Evolutionary conservation across 208 protist genomes (phyloP).

Genomic region (Angomonas ambiguus): DNA sequence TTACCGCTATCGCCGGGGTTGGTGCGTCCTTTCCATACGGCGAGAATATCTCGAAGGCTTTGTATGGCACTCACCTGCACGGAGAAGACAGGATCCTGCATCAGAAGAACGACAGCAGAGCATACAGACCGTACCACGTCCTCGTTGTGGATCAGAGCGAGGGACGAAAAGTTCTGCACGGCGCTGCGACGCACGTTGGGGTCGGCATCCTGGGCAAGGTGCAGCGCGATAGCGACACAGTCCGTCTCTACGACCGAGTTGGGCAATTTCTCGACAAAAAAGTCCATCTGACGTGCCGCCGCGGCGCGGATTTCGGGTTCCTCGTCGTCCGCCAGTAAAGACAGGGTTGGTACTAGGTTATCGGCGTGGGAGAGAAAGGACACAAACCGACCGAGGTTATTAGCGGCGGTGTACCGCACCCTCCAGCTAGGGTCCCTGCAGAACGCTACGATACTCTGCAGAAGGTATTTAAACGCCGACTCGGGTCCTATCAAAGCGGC

Average conservation of each 20-base stretch:
- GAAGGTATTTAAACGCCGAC: conserved; percentile 49
- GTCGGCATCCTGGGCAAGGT: conserved; percentile 50
- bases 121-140: conserved; percentile 33
- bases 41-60: conserved; percentile 29
- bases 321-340: conserved; percentile 48
- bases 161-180: conserved; percentile 34
- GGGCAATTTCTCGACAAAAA: conserved; percentile 25
- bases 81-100: conserved; percentile 36
- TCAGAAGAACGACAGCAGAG: conserved; percentile 23
- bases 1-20: background rate
- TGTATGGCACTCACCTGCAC: conserved; percentile 45
- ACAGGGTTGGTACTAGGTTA: conserved; percentile 39
- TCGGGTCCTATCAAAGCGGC: conserved; percentile 47
- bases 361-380: conserved; percentile 33
- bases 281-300: conserved; percentile 53
- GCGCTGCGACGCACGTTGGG: conserved; percentile 46
- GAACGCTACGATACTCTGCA: conserved; percentile 31
- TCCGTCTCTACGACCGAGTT: conserved; percentile 19
- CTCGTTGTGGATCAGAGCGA: conserved; percentile 35
- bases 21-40: conserved; percentile 13
- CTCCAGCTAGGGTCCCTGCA: conserved; percentile 68
- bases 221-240: conserved; percentile 28
- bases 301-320: conserved; percentile 61
- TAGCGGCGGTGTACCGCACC: conserved; percentile 64
- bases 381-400: conserved; percentile 41